Percentiles rank a stretch among this genome's conserved stretches.
These are phyloP conservation scores for Blastomyces silverae DNA, from an alignment of 2,329 filamentous ascomycete species.

Conservation along the genomic window DNA sequence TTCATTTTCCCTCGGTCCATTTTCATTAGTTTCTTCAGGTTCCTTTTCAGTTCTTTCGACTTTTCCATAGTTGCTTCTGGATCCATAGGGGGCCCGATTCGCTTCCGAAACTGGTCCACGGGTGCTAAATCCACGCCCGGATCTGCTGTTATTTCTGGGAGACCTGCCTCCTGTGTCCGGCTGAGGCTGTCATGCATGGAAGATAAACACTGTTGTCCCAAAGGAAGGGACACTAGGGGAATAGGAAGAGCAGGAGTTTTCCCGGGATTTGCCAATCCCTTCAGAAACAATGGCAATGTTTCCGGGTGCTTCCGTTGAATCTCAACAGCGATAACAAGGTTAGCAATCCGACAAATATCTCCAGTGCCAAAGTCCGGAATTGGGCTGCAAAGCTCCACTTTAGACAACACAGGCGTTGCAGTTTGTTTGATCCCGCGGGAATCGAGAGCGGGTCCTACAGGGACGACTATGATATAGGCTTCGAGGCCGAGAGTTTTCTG, in stretches of 20 bases:
- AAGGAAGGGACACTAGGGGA: not conserved
- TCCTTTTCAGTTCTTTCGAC: not conserved
- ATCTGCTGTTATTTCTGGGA: conserved; percentile 8
- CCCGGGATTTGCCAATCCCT: not conserved
- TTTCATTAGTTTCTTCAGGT: conserved; percentile 10
- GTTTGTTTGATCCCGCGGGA: not conserved
- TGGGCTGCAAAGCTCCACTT: not conserved
- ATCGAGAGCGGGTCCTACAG: not conserved
- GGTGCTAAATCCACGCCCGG: not conserved
- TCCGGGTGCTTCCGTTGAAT: not conserved
- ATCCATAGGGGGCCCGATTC: not conserved
- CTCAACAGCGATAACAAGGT: not conserved
- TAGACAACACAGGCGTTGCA: not conserved
- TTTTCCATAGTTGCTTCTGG: not conserved
- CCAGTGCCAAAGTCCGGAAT: not conserved
- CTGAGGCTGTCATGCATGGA: conserved; percentile 13
- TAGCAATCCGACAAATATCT: not conserved
- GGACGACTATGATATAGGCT: not conserved
- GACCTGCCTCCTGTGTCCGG: conserved; percentile 14
- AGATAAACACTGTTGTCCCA: conserved; percentile 12
- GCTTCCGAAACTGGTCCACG: not conserved
- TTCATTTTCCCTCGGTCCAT: conserved; percentile 23
- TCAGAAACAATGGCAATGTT: not conserved
- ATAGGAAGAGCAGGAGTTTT: not conserved
- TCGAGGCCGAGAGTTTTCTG: not conserved